Evolutionary conservation across 225 moss, liverwort and hornwort species (phyloP).

Genomic region (Antitrichia curtipendula): DNA sequence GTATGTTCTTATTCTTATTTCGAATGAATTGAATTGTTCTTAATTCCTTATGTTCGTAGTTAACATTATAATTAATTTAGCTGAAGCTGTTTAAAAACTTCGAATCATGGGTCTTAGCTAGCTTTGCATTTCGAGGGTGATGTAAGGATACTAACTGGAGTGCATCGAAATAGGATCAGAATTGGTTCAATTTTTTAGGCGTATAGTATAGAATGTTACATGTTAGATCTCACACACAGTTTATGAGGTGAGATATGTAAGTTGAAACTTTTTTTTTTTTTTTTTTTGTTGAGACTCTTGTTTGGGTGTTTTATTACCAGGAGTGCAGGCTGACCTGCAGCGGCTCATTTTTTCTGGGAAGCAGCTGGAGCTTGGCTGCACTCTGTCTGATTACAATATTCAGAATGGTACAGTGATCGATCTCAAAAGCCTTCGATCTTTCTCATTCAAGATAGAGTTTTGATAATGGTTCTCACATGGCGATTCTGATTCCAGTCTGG

Average conservation of each 20-base stretch:
- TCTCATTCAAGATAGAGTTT: not conserved
- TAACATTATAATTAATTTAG: not conserved
- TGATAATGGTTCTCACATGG: not conserved
- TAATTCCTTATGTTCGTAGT: not conserved
- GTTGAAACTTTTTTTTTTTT: not conserved
- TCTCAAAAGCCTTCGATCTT: not conserved
- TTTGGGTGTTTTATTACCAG: not conserved
- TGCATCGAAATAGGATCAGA: not conserved
- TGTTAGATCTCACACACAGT: not conserved
- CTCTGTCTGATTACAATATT: conserved; percentile 5
- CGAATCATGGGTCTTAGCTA: not conserved
- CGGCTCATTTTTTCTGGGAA: conserved; percentile 21
- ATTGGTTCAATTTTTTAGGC: not conserved
- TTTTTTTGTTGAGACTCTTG: not conserved
- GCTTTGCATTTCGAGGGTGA: not conserved
- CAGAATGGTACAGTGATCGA: conserved; percentile 1
- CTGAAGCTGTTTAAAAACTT: not conserved
- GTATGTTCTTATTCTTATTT: no score
- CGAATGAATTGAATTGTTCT: not conserved
- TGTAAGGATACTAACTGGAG: not conserved
- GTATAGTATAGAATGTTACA: not conserved
- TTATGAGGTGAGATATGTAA: not conserved
- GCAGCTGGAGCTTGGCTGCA: conserved; percentile 11
- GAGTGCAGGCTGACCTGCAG: not conserved
- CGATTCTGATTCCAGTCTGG: not conserved